Conservation (phyloP, 1,284 basidiomycete genomes). For the Leucoagaricus sp. region DNA sequence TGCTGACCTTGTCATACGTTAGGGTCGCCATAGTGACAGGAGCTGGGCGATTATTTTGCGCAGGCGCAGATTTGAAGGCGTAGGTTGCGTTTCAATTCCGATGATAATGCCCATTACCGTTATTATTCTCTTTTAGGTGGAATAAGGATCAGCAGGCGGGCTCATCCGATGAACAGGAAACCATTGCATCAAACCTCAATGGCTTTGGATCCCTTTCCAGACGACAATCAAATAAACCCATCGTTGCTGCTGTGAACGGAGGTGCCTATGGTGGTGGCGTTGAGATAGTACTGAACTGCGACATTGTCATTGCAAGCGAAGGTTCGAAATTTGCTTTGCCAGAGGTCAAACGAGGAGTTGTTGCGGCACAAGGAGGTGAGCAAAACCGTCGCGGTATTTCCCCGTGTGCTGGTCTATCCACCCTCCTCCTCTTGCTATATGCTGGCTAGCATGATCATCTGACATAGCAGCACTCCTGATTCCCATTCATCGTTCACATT, state of each 20-base stretch:
- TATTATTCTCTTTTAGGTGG: conserved; percentile 42
- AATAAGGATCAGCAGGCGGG: conserved; percentile 46
- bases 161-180: conserved; percentile 43
- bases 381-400: conserved; percentile 25
- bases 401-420: neutral
- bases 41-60: conserved; percentile 76
- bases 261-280: conserved; percentile 80
- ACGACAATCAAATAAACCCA: conserved; percentile 70
- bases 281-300: conserved; percentile 82
- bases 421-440: neutral
- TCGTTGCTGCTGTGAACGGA: conserved; percentile 84
- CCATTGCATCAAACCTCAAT: conserved; percentile 42
- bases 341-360: conserved; percentile 81
- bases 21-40: conserved; percentile 83
- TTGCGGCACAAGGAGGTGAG: conserved; percentile 74
- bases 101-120: neutral
- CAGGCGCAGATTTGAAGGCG: conserved; percentile 79
- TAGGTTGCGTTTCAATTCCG: conserved; percentile 35
- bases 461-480: neutral
- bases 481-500: conserved; percentile 10
- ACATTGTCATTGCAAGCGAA: conserved; percentile 76
- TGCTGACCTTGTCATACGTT: neutral
- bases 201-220: conserved; percentile 82
- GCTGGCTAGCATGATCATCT: conserved; percentile 16
- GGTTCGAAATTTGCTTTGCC: conserved; percentile 77